phyloP scores from a whole-genome alignment of 176 grass and related monocot species.

The Olyra latifolia region DNA sequence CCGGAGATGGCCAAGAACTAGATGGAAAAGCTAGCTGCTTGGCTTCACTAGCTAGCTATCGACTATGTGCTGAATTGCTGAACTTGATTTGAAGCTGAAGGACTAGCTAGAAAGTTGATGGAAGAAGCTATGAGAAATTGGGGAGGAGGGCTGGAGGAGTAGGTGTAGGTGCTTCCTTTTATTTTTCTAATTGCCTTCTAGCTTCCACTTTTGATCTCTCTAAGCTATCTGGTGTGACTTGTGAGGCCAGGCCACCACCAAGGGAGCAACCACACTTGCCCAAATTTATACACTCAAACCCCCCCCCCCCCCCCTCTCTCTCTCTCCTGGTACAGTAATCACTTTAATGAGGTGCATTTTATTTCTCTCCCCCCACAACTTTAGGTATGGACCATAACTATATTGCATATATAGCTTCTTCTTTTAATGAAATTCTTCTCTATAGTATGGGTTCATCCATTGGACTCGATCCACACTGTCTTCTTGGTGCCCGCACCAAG shows the following conservation, averaged over 20 bases:
- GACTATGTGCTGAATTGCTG: neutral
- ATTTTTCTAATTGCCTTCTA: conserved; percentile 18
- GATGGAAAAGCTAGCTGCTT: neutral
- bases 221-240: conserved; percentile 28
- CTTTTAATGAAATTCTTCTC: neutral
- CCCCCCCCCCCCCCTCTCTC: neutral
- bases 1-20: neutral
- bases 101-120: neutral
- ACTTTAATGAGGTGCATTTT: conserved; percentile 6
- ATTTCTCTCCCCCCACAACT: neutral
- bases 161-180: conserved; percentile 28
- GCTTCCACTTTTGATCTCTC: conserved; percentile 37
- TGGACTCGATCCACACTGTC: neutral
- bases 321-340: conserved; percentile 8
- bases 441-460: neutral
- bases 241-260: conserved; percentile 33
- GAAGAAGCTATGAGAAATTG: conserved; percentile 25
- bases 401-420: neutral
- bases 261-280: conserved; percentile 33
- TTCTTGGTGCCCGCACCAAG: conserved; percentile 16
- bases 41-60: neutral
- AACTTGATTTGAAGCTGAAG: conserved; percentile 22
- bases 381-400: conserved; percentile 8
- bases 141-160: neutral
- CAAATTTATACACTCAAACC: conserved; percentile 34